Percentiles rank a stretch among this genome's conserved stretches.
Conservation (phyloP, 176 grass and related monocot genomes). For the Canna indica region DNA sequence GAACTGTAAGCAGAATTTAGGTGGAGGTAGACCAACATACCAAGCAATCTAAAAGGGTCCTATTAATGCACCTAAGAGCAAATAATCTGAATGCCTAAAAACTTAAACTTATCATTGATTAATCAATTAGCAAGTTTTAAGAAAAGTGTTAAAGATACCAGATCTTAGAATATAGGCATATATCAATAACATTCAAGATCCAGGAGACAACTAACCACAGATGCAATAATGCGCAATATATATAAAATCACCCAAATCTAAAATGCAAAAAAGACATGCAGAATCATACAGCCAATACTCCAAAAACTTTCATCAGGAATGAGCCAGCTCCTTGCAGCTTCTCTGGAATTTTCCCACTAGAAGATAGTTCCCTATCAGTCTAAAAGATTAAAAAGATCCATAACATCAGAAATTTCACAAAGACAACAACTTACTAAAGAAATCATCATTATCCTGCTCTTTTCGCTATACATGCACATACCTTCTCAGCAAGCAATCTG, state of each 20-base stretch:
- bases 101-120: background rate
- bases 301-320: conserved; percentile 88
- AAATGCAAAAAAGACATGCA: background rate
- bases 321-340: conserved; percentile 79
- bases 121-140: background rate
- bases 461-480: conserved; percentile 1
- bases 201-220: background rate
- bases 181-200: too few relatives aligned
- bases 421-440: background rate
- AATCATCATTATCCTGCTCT: background rate
- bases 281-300: conserved; percentile 47
- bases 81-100: too few relatives aligned
- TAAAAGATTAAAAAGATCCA: conserved; percentile 15
- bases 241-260: background rate
- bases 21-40: too few relatives aligned
- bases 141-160: background rate
- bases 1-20: too few relatives aligned
- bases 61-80: too few relatives aligned
- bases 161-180: background rate
- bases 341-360: conserved; percentile 74
- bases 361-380: conserved; percentile 71
- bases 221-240: background rate
- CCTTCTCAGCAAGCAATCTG: conserved; percentile 83
- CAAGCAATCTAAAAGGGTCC: too few relatives aligned
- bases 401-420: background rate